Base-by-base conservation (phyloP, 2,329 filamentous ascomycete species). In the Aurifilum marmelostoma region DNA sequence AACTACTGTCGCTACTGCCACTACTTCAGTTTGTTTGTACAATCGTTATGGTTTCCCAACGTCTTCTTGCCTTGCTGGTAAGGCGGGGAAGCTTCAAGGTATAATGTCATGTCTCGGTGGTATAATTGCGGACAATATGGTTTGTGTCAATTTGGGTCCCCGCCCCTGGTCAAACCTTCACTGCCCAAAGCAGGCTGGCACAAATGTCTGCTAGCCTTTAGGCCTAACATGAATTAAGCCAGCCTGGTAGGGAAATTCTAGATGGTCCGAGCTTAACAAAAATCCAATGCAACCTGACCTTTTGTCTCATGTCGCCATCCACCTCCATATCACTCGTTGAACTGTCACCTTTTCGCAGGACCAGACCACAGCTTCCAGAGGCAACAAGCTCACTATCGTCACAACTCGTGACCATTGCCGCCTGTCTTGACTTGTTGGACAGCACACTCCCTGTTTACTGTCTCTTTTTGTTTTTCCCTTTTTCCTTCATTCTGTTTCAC, bases 361-460 rank as follows among this genome's bases (percentile, higher is more conserved):
- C n/a, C n/a, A n/a, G n/a, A n/a, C n/a, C n/a, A n/a, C n/a, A n/a
- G n/a, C n/a, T 56, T 21, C 56, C 43, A 62, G 29, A 27, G 39
- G n/a, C n/a, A 27, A 9, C 58, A 24, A 32, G 58, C 54, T 47
- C 43, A 37, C 58, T 64, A 67, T 69, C 41, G 50, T 67, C 59
- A 67, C 21, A 2, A 34, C 50, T 27, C 64, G 32, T 39, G 47
- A 34, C 39, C 63, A 24, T 41, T 18, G 58, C 47, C 59, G 59
- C 39, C 61, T 69, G 43, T 65, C 66, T 43, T 67, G 62, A 47
- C 14, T 29, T 50, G 21, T 41, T 34, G 8, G 34, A 65, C 65
- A 56, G 43, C 39, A 52, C 54, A 58, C 12, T 37, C 37, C 32
- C 41, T 18, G 7, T 56, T 56, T 41, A n/a, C 24, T 56, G 52